These are phyloP conservation scores for Globisporangium yorkense DNA, from an alignment of 352 stramenopile species.

Conservation along the genomic window DNA sequence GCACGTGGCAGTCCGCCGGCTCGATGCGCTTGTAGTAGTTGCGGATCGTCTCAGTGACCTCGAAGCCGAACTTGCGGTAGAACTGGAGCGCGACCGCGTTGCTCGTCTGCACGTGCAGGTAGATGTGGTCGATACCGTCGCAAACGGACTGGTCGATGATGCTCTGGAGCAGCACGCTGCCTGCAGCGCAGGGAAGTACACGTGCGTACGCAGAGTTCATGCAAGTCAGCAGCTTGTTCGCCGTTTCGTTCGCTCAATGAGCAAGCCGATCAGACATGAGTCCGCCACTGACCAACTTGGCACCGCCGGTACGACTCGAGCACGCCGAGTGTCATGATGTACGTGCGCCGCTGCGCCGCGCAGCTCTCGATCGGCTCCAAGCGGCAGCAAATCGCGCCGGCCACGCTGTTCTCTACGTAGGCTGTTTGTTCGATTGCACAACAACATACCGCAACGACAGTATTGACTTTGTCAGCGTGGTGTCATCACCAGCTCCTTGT, in stretches of 20 bases:
- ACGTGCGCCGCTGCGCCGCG: constrained; percentile 45
- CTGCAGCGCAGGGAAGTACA: constrained; percentile 9
- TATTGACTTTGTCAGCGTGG: not conserved
- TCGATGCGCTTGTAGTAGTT: constrained; percentile 95
- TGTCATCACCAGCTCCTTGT: not conserved
- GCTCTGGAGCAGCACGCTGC: constrained; percentile 33
- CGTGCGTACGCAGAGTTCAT: not conserved
- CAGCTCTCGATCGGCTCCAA: constrained; percentile 44
- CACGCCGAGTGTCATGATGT: constrained; percentile 95
- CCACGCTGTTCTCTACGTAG: constrained; percentile 76
- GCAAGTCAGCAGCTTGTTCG: not conserved
- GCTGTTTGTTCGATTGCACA: constrained; percentile 14
- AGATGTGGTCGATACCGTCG: constrained; percentile 51
- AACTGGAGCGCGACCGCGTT: constrained; percentile 91
- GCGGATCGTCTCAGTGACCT: constrained; percentile 82
- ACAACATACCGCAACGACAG: too few relatives aligned
- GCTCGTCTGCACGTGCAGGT: constrained; percentile 91
- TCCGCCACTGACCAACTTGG: constrained; percentile 44
- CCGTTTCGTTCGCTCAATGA: too few relatives aligned
- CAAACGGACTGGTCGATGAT: constrained; percentile 28
- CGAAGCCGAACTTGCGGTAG: constrained; percentile 87
- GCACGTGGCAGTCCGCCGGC: constrained; percentile 90
- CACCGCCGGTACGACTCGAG: constrained; percentile 83
- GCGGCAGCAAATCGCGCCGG: constrained; percentile 89
- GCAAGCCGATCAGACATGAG: too few relatives aligned